Conservation (phyloP, 2,329 filamentous ascomycete genomes). For the Grosmannia clavigera region DNA sequence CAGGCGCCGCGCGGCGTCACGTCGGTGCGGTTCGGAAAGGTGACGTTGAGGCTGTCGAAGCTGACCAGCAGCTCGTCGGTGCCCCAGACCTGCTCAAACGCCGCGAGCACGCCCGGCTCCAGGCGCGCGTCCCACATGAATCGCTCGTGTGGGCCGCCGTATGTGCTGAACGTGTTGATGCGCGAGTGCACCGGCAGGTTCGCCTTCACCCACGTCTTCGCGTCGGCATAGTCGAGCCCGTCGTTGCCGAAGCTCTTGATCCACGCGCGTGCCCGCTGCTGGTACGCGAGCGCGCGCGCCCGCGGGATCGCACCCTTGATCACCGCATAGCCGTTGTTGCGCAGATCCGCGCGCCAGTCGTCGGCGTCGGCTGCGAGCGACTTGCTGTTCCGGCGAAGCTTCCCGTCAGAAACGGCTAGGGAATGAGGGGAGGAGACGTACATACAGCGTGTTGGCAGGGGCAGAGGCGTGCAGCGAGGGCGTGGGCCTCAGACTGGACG, state of each 20-base stretch:
- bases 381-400: too few species aligned
- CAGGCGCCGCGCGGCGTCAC: slow-evolving; percentile 16
- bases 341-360: neutral
- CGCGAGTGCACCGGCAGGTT: slow-evolving; percentile 24
- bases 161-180: slow-evolving; percentile 19
- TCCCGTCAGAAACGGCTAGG: too few species aligned
- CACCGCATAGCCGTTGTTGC: slow-evolving; percentile 27
- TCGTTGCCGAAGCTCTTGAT: slow-evolving; percentile 12
- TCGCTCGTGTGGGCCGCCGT: slow-evolving; percentile 23
- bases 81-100: slow-evolving; percentile 26
- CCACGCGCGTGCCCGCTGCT: slow-evolving; percentile 14
- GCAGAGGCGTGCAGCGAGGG: too few species aligned
- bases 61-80: slow-evolving; percentile 23
- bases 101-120: slow-evolving; percentile 24
- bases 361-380: too few species aligned
- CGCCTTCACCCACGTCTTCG: slow-evolving; percentile 22
- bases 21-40: slow-evolving; percentile 19
- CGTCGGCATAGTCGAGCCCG: slow-evolving; percentile 15
- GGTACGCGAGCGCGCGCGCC: slow-evolving; percentile 25
- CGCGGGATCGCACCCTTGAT: slow-evolving; percentile 31
- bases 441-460: too few species aligned
- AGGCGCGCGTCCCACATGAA: slow-evolving; percentile 26
- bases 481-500: too few species aligned
- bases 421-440: too few species aligned
- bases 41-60: slow-evolving; percentile 27